phyloP scores from a whole-genome alignment of 805 yeast species.

The Scheffersomyces lignosus region DNA sequence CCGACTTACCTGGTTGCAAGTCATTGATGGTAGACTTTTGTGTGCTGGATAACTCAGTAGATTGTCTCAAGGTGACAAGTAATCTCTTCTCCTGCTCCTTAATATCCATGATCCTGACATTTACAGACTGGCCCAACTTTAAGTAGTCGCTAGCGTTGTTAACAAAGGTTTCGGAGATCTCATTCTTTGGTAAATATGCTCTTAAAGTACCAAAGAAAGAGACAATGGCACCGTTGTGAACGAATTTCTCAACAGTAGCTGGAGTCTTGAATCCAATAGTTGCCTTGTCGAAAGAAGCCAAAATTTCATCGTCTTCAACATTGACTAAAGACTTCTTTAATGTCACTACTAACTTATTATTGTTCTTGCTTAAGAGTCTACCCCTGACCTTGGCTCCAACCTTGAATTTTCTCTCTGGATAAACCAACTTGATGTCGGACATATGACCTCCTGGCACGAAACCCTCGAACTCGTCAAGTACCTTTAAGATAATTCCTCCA shows the following conservation, averaged over 20 bases:
- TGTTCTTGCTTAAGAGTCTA: constrained; percentile 59
- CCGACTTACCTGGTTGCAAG: constrained; percentile 59
- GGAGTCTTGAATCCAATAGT: constrained; percentile 52
- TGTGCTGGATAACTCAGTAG: constrained; percentile 49
- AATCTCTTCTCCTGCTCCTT: constrained; percentile 55
- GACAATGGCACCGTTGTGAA: constrained; percentile 77
- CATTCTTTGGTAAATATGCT: constrained; percentile 83
- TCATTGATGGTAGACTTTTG: constrained; percentile 47
- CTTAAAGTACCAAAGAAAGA: constrained; percentile 76
- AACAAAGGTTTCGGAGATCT: constrained; percentile 87
- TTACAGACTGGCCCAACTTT: constrained; percentile 79
- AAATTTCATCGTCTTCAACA: constrained; percentile 55
- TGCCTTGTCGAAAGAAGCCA: constrained; percentile 39
- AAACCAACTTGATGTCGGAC: constrained; percentile 77
- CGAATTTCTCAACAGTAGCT: constrained; percentile 73
- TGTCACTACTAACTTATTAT: constrained; percentile 58
- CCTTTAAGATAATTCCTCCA: constrained; percentile 65
- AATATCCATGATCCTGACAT: constrained; percentile 61
- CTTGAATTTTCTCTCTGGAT: constrained; percentile 92
- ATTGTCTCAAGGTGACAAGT: constrained; percentile 71
- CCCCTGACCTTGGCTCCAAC: constrained; percentile 80
- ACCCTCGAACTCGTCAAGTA: constrained; percentile 70
- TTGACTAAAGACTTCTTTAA: constrained; percentile 82
- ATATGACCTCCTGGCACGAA: constrained; percentile 73
- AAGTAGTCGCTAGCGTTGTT: constrained; percentile 74